Evolutionary conservation across 2,329 filamentous ascomycete genomes (phyloP), one percentile per base, ranked within the genome.

Genomic region (Arthrocladium fulminans): DNA sequence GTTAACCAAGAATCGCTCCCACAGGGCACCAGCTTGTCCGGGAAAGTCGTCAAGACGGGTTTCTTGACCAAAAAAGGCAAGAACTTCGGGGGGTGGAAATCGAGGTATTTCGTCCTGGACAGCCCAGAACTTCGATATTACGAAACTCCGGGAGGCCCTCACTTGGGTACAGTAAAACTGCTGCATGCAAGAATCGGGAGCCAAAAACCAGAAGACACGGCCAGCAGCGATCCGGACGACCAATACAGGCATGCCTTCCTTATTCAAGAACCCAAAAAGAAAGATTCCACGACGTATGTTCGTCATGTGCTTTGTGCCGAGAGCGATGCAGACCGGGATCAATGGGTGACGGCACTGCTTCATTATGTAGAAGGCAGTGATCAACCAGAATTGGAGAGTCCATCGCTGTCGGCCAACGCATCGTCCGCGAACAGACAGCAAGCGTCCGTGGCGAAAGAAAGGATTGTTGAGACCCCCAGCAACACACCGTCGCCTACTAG

Each of bases 51-150:
- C 51, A 88, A 87, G 61, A 89, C 83, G 61, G 92, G 92, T 7
- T 98, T 97, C 65, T 71, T 98, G 43, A 97, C 92, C 1, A 98
- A 98, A 71, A 80, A 86, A 57, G 92, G 92, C 42, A 98, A 98
- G 73, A 97, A 97, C 61, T 98, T 98, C 68, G 92, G 92, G 45
- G 92, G 92, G 42, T 98, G 92, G 92, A 98, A 98, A 67, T 89
- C 88, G 9, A 72, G 82, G 49, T 85, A 80, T 60, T 86, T 86
- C 60, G 74, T 83, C 12, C 70, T 86, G 2, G 79, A 86, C 57
- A 81, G 81, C 8, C 77, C 83, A 3, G 74, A 83, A 49, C 70
- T 98, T 59, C 88, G 85, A 59, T 98, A 98, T 64, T 97, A 86
- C 60, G 92, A 98, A 66, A 80, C 84, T 1, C 88, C 88, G 2